Evolutionary conservation across 2,329 filamentous ascomycete genomes (phyloP).

Genomic region (Pseudogymnoascus sp.): DNA sequence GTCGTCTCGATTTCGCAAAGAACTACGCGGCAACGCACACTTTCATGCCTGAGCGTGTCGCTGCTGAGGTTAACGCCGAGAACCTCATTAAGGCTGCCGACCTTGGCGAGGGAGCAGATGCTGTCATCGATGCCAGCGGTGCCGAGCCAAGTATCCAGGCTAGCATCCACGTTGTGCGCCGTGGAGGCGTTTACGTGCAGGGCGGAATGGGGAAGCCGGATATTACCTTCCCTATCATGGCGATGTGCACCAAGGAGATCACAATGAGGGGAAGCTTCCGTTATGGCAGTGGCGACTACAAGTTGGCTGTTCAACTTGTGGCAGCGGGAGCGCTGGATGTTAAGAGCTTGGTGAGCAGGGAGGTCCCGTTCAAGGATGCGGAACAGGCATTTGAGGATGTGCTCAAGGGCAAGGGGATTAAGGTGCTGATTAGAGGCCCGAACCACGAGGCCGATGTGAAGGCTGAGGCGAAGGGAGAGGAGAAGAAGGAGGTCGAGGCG

Average conservation of each 20-base stretch:
- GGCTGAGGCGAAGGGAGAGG: neutral
- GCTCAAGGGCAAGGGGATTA: constrained; percentile 70
- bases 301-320: constrained; percentile 65
- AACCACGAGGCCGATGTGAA: constrained; percentile 42
- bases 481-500: neutral
- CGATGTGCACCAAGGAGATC: constrained; percentile 81
- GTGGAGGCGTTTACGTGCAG: constrained; percentile 72
- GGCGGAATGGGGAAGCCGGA: constrained; percentile 84
- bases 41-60: constrained; percentile 53
- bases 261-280: constrained; percentile 82
- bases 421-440: constrained; percentile 58
- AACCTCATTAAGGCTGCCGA: constrained; percentile 55
- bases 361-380: constrained; percentile 72
- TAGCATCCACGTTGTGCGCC: constrained; percentile 59
- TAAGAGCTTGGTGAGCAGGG: constrained; percentile 71
- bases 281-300: constrained; percentile 82
- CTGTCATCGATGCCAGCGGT: constrained; percentile 72
- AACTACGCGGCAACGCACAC: constrained; percentile 64
- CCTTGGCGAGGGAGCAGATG: constrained; percentile 61
- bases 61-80: constrained; percentile 65
- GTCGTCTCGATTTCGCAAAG: constrained; percentile 70
- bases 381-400: constrained; percentile 83
- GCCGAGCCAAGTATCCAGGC: constrained; percentile 73
- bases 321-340: constrained; percentile 65
- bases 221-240: constrained; percentile 87